Base-by-base conservation (phyloP, 495 filamentous ascomycete species). In the Rostrohypoxylon terebratum region DNA sequence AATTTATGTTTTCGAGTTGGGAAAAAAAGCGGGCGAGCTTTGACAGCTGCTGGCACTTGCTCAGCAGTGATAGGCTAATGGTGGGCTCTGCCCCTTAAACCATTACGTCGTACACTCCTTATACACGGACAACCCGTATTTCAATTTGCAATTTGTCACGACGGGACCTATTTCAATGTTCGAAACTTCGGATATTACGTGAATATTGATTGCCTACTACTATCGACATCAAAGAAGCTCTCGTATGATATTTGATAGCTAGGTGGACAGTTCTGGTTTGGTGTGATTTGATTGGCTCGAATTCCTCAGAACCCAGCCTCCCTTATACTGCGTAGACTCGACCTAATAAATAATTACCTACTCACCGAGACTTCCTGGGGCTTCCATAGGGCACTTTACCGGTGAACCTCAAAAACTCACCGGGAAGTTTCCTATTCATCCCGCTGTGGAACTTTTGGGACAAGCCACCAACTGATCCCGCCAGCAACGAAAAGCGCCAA, bases 401-500 rank as follows among this genome's bases (percentile, higher is more conserved):
- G 8, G 21, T 50, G 11, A 14, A 1, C 11, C 47, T 21, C 6
- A 8, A 11, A 21, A 23, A 9, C 13, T 23, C 4, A 50, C 11
- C 11, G 47, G 11, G 45, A 3, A 18, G 2, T 58, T 23, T 20
- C 34, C 34, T 63, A 77, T n/a, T 75, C 75, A 62, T 40, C 61
- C 31, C 70, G 73, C 25, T 63, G 61, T 28, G 69, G 72, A 8
- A 77, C 66, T 33, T 71, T 72, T 14, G 85, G 85, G 20, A 86
- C 78, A 9, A 86, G 63, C 59, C 80, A 69, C 84, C 84, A 87
- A 58, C 77, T 81, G 10, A 82, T 59, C 1, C 76, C 79, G 51
- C 80, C 82, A 16, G 79, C 77, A 0, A 81, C 64, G n/a, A 86
- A 76, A 61, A 87, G 71, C 0, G 75, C 84, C 11, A 84, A 71